Evolutionary conservation across 345 rosid genomes (phyloP).

Genomic region (Microcos paniculata): DNA sequence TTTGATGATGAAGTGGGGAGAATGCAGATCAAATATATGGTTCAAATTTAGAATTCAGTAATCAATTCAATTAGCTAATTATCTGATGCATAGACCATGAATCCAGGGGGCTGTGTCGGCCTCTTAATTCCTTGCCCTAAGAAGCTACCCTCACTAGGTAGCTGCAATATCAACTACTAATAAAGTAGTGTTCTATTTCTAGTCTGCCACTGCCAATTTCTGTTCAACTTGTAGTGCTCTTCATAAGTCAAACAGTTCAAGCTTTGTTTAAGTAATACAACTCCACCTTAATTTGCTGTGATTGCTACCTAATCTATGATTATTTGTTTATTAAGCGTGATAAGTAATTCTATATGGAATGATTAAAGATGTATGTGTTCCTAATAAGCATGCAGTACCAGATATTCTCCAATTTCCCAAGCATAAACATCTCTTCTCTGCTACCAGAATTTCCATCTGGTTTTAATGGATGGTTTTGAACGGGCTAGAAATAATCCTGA

Average conservation of each 20-base stretch:
- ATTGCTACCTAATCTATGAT: too few relatives aligned
- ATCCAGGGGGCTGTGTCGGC: constrained; percentile 34
- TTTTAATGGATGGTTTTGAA: too few relatives aligned
- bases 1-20: background rate
- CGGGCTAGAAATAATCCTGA: too few relatives aligned
- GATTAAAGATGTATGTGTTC: too few relatives aligned
- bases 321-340: too few relatives aligned
- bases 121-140: background rate
- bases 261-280: background rate
- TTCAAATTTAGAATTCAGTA: constrained; percentile 26
- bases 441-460: too few relatives aligned
- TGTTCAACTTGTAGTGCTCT: background rate
- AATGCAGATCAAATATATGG: constrained; percentile 2
- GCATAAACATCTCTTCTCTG: too few relatives aligned
- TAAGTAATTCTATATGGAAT: too few relatives aligned
- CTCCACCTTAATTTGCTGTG: background rate
- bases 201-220: background rate
- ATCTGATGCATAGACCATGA: constrained; percentile 23
- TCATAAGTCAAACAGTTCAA: background rate
- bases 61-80: background rate
- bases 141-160: background rate
- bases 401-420: too few relatives aligned
- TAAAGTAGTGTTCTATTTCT: background rate
- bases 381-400: too few relatives aligned
- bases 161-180: background rate